Evolutionary conservation across 2,329 filamentous ascomycete species (phyloP), one percentile per base, ranked within the genome.

Genomic region (Xylariaceae sp.): DNA sequence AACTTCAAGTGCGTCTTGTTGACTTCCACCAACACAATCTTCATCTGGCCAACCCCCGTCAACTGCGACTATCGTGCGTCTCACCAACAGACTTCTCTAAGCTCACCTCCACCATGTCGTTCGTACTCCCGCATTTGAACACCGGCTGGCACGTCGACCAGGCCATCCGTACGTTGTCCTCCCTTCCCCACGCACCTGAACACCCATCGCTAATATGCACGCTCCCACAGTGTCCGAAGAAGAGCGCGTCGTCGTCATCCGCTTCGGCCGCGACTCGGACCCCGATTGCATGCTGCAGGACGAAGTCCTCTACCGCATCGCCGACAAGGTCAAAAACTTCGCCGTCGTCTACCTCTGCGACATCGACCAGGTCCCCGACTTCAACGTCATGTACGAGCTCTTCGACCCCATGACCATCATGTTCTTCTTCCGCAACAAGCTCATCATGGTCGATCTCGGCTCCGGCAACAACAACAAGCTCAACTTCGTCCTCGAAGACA

Each of bases 401-500:
- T 92, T 94, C 76, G 89, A 99, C 68, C 86, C 91, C 0, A 90
- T 92, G 75, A 96, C 94, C 3, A 86, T 97, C 72, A 97, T 97
- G 89, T 96, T 90, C 78, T 96, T 96, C 80, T 96, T 92, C 78
- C 84, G 93, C 56, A 99, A 99, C 71, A 99, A 99, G 71, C 91
- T 97, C 74, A 97, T 97, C 84, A 96, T 95, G 89, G 90, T 89
- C 71, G 93, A 97, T 82, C 91, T 97, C 63, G 93, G 93, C 43
- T 99, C 94, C 1, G 94, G 94, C 60, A 96, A 99, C 75, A 99
- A 99, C 73, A 99, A 99, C 72, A 97, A 97, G 72, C 78, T 97
- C 62, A 97, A 97, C 69, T 96, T 90, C 87, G 90, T 96, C 44
- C 77, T 96, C 48, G 92, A 97, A 73, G 93, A 99, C 68, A 97